Conservation (phyloP, 129 eudicot genomes). For the Sambucus nigra region DNA sequence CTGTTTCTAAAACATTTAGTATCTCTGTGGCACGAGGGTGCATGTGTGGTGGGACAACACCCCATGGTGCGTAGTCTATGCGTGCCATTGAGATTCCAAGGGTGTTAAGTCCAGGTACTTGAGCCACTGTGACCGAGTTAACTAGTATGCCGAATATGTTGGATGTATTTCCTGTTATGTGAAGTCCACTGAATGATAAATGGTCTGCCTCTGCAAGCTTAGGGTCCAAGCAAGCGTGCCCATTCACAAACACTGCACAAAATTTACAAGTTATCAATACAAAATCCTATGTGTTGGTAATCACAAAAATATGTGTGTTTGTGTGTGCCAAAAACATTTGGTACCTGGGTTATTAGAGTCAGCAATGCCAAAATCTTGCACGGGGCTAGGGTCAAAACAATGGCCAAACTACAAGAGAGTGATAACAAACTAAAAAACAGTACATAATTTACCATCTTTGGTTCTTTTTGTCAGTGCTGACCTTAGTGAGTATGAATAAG, state of each 20-base stretch:
- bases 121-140: slow-evolving; percentile 8
- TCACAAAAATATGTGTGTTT: too few species aligned
- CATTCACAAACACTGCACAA: slow-evolving; percentile 2
- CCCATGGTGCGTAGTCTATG: slow-evolving; percentile 22
- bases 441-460: neutral
- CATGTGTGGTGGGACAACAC: slow-evolving; percentile 22
- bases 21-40: slow-evolving; percentile 25
- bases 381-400: slow-evolving; percentile 1
- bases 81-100: slow-evolving; percentile 21
- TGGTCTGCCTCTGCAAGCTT: slow-evolving; percentile 7
- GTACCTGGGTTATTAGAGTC: slow-evolving; percentile 10
- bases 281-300: too few species aligned
- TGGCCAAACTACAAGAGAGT: neutral
- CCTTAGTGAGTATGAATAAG: too few species aligned
- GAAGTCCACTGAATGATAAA: slow-evolving; percentile 13
- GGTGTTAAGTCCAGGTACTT: slow-evolving; percentile 25
- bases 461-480: neutral
- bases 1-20: slow-evolving; percentile 4
- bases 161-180: slow-evolving; percentile 13
- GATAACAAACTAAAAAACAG: neutral
- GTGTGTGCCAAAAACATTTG: too few species aligned
- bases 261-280: too few species aligned
- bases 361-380: slow-evolving; percentile 19
- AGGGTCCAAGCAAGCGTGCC: slow-evolving; percentile 15
- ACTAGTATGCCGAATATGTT: slow-evolving; percentile 6